Percentiles rank a stretch among this genome's conserved stretches.
Conservation (phyloP, 2,329 filamentous ascomycete genomes). For the Rutstroemia sydowiana region DNA sequence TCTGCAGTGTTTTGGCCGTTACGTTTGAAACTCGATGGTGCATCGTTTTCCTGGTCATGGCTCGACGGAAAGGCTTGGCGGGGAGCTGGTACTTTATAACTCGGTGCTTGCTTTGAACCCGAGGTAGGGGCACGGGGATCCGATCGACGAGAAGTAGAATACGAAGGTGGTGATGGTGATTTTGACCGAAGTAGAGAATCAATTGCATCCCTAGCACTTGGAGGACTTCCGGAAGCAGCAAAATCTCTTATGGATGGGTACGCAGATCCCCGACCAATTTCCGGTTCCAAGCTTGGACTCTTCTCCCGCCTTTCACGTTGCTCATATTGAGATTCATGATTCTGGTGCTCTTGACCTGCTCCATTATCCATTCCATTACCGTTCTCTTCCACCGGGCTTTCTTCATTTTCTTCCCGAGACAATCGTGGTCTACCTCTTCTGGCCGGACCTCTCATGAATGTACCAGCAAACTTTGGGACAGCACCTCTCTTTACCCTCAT, state of each 20-base stretch:
- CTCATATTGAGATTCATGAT: conserved; percentile 23
- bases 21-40: conserved; percentile 59
- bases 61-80: conserved; percentile 52
- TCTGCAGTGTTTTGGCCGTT: conserved; percentile 33
- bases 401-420: conserved; percentile 36
- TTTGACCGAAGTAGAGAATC: conserved; percentile 24
- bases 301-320: conserved; percentile 19
- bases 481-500: conserved; percentile 71
- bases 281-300: conserved; percentile 25
- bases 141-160: conserved; percentile 22
- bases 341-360: conserved; percentile 27
- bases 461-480: conserved; percentile 56
- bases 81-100: conserved; percentile 50
- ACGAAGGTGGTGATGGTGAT: conserved; percentile 25
- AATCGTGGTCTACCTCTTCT: conserved; percentile 62
- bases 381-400: conserved; percentile 32
- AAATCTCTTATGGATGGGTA: conserved; percentile 18
- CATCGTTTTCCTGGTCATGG: conserved; percentile 81
- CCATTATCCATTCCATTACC: conserved; percentile 26
- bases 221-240: conserved; percentile 52
- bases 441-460: conserved; percentile 73
- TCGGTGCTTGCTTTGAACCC: conserved; percentile 38
- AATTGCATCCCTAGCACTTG: conserved; percentile 36
- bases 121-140: conserved; percentile 34
- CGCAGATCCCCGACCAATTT: conserved; percentile 4